These are phyloP conservation scores for Maudiozyma pseudohumilis DNA, from an alignment of 805 yeast species.

Conservation along the genomic window DNA sequence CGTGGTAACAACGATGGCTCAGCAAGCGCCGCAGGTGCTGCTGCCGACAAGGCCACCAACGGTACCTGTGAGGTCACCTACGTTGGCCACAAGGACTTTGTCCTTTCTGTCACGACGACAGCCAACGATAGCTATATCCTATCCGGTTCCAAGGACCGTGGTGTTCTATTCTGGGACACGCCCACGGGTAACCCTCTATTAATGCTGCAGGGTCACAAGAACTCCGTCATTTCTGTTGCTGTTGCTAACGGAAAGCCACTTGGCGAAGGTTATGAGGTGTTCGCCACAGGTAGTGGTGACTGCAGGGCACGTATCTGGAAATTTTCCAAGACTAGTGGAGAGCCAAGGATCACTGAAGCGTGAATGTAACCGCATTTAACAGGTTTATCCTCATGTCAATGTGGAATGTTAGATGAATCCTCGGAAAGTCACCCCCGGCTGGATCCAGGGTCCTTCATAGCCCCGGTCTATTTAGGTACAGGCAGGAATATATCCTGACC, in stretches of 20 bases:
- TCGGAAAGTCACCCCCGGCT: too few species aligned
- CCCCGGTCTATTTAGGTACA: too few species aligned
- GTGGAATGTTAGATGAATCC: too few species aligned
- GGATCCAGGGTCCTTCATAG: too few species aligned
- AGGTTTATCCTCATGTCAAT: too few species aligned
- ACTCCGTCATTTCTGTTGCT: slow-evolving; percentile 89
- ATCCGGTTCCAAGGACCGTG: slow-evolving; percentile 94
- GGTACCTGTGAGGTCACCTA: slow-evolving; percentile 81
- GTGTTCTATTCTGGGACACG: slow-evolving; percentile 96
- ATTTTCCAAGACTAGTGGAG: slow-evolving; percentile 37
- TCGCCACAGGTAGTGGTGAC: slow-evolving; percentile 97
- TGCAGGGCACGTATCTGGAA: slow-evolving; percentile 96
- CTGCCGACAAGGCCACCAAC: slow-evolving; percentile 32
- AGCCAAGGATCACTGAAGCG: slow-evolving; percentile 4
- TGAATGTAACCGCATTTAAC: neutral
- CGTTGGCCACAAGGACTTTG: slow-evolving; percentile 94
- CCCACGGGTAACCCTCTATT: slow-evolving; percentile 81
- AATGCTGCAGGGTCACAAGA: slow-evolving; percentile 95
- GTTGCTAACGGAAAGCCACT: slow-evolving; percentile 70
- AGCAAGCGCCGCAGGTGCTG: slow-evolving; percentile 5
- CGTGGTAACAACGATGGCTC: slow-evolving; percentile 31
- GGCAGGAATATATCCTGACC: too few species aligned
- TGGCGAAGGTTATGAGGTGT: slow-evolving; percentile 56
- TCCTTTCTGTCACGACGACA: slow-evolving; percentile 85
- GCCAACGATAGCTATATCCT: slow-evolving; percentile 86